Percentiles rank a stretch among this genome's conserved stretches.
These are phyloP conservation scores for Actinomucor elegans DNA, from an alignment of 371 early-diverging fungal genomes.

Conservation along the genomic window DNA sequence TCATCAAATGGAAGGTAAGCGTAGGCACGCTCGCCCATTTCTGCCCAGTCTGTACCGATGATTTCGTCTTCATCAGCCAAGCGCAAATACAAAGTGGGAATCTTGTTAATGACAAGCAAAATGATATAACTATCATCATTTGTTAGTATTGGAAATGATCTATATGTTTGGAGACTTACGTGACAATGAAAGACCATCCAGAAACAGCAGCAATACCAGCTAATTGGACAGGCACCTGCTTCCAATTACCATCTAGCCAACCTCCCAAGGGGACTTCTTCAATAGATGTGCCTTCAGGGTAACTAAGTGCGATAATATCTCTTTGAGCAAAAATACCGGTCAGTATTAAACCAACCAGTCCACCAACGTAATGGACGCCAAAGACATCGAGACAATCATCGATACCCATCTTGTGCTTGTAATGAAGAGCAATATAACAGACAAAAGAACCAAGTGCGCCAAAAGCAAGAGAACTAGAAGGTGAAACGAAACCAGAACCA, in stretches of 20 bases:
- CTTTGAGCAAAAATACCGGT: conserved; percentile 77
- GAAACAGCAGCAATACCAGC: conserved; percentile 57
- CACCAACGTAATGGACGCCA: conserved; percentile 73
- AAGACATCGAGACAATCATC: conserved; percentile 80
- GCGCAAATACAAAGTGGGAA: conserved; percentile 57
- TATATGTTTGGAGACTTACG: conserved; percentile 16
- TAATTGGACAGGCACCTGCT: conserved; percentile 63
- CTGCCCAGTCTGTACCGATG: conserved; percentile 58
- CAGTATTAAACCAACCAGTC: conserved; percentile 66
- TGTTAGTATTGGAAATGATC: background rate
- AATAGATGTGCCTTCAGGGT: conserved; percentile 56
- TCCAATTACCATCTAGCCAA: conserved; percentile 68
- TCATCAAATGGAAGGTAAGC: conserved; percentile 49
- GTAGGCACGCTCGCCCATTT: conserved; percentile 73
- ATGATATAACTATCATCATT: conserved; percentile 48
- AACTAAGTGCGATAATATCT: conserved; percentile 56
- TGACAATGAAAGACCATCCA: conserved; percentile 62
- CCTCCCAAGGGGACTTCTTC: conserved; percentile 53
- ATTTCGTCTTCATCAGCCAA: conserved; percentile 58
- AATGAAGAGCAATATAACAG: conserved; percentile 63
- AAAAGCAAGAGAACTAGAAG: conserved; percentile 69
- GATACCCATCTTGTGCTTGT: conserved; percentile 65
- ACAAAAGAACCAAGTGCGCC: conserved; percentile 61
- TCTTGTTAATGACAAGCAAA: conserved; percentile 43
- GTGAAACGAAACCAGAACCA: conserved; percentile 71